Evolutionary conservation across 176 grass and related monocot species (phyloP).

Genomic region (Aegilops umbellulata): DNA sequence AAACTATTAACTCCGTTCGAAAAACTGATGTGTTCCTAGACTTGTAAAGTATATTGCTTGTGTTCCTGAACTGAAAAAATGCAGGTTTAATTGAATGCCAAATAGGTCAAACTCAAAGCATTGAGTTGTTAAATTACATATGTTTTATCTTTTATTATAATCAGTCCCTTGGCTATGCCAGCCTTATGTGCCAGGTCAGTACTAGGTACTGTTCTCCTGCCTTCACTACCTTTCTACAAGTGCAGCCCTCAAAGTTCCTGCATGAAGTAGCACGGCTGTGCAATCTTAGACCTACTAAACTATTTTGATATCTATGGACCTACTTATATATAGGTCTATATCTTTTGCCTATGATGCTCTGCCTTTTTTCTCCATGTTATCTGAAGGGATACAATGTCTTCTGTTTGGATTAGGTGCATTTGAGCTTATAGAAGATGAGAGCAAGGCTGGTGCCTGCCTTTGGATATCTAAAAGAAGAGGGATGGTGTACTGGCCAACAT

Average conservation of each 20-base stretch:
- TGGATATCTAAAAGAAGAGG: slow-evolving; percentile 83
- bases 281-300: not conserved
- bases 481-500: slow-evolving; percentile 84
- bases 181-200: not conserved
- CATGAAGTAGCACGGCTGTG: not conserved
- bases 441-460: slow-evolving; percentile 82
- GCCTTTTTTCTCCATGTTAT: slow-evolving; percentile 7
- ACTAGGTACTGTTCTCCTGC: not conserved
- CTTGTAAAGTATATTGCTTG: not conserved
- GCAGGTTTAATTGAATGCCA: not conserved
- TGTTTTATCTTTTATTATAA: not conserved
- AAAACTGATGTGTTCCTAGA: not conserved
- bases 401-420: slow-evolving; percentile 54
- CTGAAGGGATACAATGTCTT: not conserved
- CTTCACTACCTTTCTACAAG: not conserved
- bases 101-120: not conserved
- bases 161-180: not conserved
- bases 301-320: not conserved
- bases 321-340: not conserved
- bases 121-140: not conserved
- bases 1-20: no score
- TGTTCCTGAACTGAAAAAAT: not conserved
- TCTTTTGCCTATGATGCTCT: not conserved
- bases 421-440: slow-evolving; percentile 86
- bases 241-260: not conserved